Evolutionary conservation across 768 basidiomycete genomes (phyloP), one percentile per base, ranked within the genome.

Genomic region (Termitomyces eurrhizus): DNA sequence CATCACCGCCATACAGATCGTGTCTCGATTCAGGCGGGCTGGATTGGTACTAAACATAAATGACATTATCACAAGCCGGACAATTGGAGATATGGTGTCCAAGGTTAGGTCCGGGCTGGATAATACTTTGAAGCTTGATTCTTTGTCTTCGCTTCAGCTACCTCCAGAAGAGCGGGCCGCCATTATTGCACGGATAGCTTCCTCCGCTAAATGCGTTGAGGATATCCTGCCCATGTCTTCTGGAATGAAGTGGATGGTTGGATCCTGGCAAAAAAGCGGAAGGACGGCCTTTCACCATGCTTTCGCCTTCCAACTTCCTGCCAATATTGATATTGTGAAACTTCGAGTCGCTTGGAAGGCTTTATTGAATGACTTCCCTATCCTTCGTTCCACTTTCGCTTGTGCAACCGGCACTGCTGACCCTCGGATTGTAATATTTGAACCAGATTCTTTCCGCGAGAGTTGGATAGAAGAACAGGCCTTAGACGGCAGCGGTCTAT

Each of bases 1-100:
- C 1, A 82, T 83, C 59, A 78, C 77, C 21, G 79, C 81, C 24
- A 78, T 83, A 39, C 76, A 77, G 54, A 69, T 83, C 13, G 71
- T 72, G 11, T 73, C 77, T 7, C 78, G 72, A 58, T 75, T 74
- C 63, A 72, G 75, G 49, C 67, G 69, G 49, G 69, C 66, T 4
- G 80, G 80, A 1, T 60, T 81, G 46, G 60, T 61, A 21, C 50
- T 77, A 32, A 57, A 64, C 13, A 73, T 75, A 3, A 75, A 71
- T 35, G 78, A 81, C 58, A 72, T 82, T n/a, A 64, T 80, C 46
- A 74, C 68, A 41, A 76, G 79, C 53, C 64, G 64, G 45, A 78
- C 78, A 3, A 63, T 82, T 14, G 72, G 67, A 0, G 71, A 73
- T 35, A 66, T 74, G 65, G 58, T 69, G 18, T 57, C 59, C 7